Evolutionary conservation across 1,284 basidiomycete genomes (phyloP), one percentile per base, ranked within the genome.

Genomic region (Agroathelia rolfsii): DNA sequence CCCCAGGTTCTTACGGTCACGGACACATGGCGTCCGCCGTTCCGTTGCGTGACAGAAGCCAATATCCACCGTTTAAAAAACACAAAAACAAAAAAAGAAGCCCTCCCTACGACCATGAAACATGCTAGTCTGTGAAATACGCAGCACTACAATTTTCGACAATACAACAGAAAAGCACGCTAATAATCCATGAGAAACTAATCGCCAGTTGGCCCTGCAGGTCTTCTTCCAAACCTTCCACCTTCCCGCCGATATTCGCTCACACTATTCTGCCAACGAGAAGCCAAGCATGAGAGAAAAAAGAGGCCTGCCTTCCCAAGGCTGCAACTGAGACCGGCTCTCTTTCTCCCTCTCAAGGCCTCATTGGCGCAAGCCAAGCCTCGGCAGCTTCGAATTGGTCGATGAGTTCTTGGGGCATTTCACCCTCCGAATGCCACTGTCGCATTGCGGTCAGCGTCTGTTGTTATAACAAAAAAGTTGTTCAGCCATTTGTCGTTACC

Each of bases 341-440:
- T 35, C 30, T n/a, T n/a, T n/a, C n/a, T n/a, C 41, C 37, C 38
- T 42, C 44, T 69, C 64, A 88, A 42, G 86, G 86, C 47, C 87
- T 64, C 85, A 92, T 90, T 36, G 88, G 90, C 47, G 72, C 75
- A 48, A 97, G 64, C 92, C 92, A 97, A 40, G 73, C 73, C 58
- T 97, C 86, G 11, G 94, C 94, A 37, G 77, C 77, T 63, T 94
- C 89, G 58, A 98, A 98, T 63, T 94, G 86, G 58, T 85, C 79
- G 51, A 86, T 86, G 56, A 97, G 60, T 53, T 92, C 82, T 27
- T 73, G 69, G 46, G 84, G 61, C 35, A 89, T 81, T 21, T 78
- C 73, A 30, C 75, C 75, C 55, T 93, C 85, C 36, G 78, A 77
- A 56, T 86, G 80, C 56, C 97, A 66, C 43, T 82, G 78, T 56